Percentiles rank a stretch among this genome's conserved stretches.
Evolutionary conservation across 2,329 filamentous ascomycete genomes (phyloP).

Genomic region (Fusarium verticillioides): DNA sequence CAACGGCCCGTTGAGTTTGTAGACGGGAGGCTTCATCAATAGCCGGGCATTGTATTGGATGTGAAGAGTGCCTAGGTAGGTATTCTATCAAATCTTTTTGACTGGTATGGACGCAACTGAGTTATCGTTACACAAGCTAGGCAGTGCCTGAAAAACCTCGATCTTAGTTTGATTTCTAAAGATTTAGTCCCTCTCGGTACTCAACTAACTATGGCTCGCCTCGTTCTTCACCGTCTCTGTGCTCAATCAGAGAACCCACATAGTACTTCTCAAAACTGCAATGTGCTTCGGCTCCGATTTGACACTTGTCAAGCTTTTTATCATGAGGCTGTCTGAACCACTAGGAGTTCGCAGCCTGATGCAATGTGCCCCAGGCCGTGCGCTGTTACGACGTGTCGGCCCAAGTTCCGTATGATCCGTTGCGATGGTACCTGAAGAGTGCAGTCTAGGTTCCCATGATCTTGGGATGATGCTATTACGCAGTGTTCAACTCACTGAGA

Average conservation of each 20-base stretch:
- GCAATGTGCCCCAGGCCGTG: conserved; percentile 7
- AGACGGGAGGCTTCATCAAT: background rate
- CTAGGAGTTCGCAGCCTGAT: conserved; percentile 1
- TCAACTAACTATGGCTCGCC: conserved; percentile 4
- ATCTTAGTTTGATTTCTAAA: background rate
- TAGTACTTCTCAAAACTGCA: conserved; percentile 1
- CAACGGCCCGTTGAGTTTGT: background rate
- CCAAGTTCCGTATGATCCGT: conserved; percentile 18
- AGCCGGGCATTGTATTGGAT: conserved; percentile 3
- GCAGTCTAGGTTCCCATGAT: conserved; percentile 9
- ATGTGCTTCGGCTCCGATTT: conserved; percentile 10
- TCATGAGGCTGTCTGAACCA: background rate
- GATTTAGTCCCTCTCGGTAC: background rate
- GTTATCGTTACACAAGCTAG: background rate
- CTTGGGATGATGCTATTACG: background rate
- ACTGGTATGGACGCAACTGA: background rate
- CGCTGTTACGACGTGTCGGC: conserved; percentile 7
- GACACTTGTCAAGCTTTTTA: background rate
- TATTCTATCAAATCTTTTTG: background rate
- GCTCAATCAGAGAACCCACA: conserved; percentile 13
- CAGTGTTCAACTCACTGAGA: background rate
- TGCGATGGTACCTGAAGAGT: conserved; percentile 11
- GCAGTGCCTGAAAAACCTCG: background rate
- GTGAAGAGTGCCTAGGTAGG: background rate
- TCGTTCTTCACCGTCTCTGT: conserved; percentile 19